Evolutionary conservation across 148 eudicot species (phyloP).

Genomic region (Cornus controversa): DNA sequence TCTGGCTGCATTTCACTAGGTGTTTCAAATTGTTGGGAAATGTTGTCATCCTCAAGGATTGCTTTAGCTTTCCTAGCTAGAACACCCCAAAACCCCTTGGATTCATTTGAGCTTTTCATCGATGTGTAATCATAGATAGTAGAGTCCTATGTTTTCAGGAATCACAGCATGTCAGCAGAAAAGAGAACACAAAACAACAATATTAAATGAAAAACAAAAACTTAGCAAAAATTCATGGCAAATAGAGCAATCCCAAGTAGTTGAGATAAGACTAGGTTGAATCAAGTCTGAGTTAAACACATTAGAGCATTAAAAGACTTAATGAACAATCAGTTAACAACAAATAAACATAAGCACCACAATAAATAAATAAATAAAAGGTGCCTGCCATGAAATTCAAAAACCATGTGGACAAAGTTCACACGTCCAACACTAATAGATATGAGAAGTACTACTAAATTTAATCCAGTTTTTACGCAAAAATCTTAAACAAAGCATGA

Average conservation of each 20-base stretch:
- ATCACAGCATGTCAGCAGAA: conserved; percentile 13
- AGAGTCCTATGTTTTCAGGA: conserved; percentile 32
- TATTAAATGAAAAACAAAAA: too few relatives aligned
- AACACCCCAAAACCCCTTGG: conserved; percentile 81
- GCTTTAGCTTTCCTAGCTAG: conserved; percentile 89
- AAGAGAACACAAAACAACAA: background rate
- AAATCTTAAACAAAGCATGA: too few relatives aligned
- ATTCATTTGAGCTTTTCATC: conserved; percentile 39
- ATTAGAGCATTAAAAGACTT: too few relatives aligned
- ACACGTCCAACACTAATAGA: background rate
- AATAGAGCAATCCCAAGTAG: too few relatives aligned
- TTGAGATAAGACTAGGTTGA: background rate
- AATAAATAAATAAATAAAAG: background rate
- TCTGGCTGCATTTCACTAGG: conserved; percentile 18
- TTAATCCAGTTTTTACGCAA: background rate
- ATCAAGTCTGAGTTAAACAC: background rate
- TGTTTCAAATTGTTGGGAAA: conserved; percentile 27
- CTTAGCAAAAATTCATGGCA: too few relatives aligned
- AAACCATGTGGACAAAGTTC: background rate
- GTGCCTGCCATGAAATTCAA: too few relatives aligned
- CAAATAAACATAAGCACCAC: too few relatives aligned
- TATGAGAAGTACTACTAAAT: background rate
- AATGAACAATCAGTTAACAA: too few relatives aligned
- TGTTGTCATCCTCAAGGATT: conserved; percentile 65
- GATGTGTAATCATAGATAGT: conserved; percentile 46